These are phyloP conservation scores for Globisporangium recalcitrans DNA, from an alignment of 352 stramenopile species.

Conservation along the genomic window DNA sequence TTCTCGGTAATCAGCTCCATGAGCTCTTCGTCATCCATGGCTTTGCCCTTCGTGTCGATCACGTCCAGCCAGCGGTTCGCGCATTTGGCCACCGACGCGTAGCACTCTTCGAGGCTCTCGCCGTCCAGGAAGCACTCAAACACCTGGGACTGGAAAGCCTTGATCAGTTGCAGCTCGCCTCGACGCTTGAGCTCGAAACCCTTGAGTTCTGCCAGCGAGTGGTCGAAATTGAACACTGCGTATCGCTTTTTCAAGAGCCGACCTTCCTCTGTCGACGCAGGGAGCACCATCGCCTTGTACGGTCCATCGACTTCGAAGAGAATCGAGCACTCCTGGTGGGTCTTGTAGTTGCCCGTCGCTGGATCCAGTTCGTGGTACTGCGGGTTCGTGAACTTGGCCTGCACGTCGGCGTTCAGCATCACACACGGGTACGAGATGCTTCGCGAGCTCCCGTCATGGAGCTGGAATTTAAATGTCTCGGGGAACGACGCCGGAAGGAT, in stretches of 20 bases:
- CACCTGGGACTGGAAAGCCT: constrained; percentile 98
- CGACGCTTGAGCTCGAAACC: constrained; percentile 98
- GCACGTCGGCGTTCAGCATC: constrained; percentile 98
- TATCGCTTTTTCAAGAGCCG: constrained; percentile 98
- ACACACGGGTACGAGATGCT: constrained; percentile 98
- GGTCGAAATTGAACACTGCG: constrained; percentile 84
- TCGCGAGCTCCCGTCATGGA: constrained; percentile 56
- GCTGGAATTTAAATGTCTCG: constrained; percentile 94
- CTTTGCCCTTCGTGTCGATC: constrained; percentile 92
- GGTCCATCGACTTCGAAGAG: constrained; percentile 99
- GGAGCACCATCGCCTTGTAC: constrained; percentile 98
- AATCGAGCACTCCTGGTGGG: constrained; percentile 96
- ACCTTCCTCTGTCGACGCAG: constrained; percentile 97
- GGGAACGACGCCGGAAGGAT: constrained; percentile 98
- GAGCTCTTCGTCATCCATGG: constrained; percentile 96
- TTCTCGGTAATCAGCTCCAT: constrained; percentile 98
- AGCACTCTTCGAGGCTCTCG: constrained; percentile 92
- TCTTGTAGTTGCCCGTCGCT: constrained; percentile 86
- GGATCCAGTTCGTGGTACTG: constrained; percentile 84
- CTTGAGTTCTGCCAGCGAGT: constrained; percentile 76
- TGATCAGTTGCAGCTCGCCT: constrained; percentile 98
- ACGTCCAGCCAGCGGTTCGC: constrained; percentile 99
- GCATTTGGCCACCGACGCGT: constrained; percentile 93
- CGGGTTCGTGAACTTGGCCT: constrained; percentile 98
- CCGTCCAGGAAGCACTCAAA: constrained; percentile 98